A percentile compares a stretch with the other conserved stretches of the same genome.
Conservation (phyloP, 2,329 filamentous ascomycete genomes). For the Colletotrichum lentis region DNA sequence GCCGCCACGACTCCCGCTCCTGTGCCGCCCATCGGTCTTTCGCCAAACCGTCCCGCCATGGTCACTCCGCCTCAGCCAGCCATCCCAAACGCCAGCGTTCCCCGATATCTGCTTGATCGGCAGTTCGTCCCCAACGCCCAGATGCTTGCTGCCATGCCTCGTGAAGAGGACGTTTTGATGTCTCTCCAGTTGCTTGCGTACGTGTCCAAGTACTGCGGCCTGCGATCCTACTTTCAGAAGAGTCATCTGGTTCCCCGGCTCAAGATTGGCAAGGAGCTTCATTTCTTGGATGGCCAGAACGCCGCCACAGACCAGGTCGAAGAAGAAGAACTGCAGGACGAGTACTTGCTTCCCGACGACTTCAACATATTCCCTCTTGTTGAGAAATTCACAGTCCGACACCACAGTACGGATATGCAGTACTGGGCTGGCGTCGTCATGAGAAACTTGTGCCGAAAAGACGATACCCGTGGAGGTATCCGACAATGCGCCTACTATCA, state of each 20-base stretch:
- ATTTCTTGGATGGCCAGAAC: conserved; percentile 77
- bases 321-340: conserved; percentile 76
- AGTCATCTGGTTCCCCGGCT: conserved; percentile 93
- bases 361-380: conserved; percentile 99
- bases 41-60: conserved; percentile 74
- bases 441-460: conserved; percentile 97
- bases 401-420: conserved; percentile 97
- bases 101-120: conserved; percentile 81
- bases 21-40: conserved; percentile 75
- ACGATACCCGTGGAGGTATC: conserved; percentile 92
- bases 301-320: conserved; percentile 54
- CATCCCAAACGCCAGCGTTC: conserved; percentile 74
- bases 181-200: conserved; percentile 95
- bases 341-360: conserved; percentile 91
- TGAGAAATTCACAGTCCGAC: conserved; percentile 96
- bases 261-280: conserved; percentile 86
- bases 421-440: conserved; percentile 99
- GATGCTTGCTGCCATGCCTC: conserved; percentile 88
- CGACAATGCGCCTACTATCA: conserved; percentile 97
- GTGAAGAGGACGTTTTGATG: conserved; percentile 98
- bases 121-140: conserved; percentile 73
- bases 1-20: conserved; percentile 73
- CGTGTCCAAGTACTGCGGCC: conserved; percentile 97
- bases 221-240: conserved; percentile 93
- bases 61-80: conserved; percentile 79